Evolutionary conservation across 1,139 yeast species (phyloP).

Genomic region (Candida pseudoviswanathii): DNA sequence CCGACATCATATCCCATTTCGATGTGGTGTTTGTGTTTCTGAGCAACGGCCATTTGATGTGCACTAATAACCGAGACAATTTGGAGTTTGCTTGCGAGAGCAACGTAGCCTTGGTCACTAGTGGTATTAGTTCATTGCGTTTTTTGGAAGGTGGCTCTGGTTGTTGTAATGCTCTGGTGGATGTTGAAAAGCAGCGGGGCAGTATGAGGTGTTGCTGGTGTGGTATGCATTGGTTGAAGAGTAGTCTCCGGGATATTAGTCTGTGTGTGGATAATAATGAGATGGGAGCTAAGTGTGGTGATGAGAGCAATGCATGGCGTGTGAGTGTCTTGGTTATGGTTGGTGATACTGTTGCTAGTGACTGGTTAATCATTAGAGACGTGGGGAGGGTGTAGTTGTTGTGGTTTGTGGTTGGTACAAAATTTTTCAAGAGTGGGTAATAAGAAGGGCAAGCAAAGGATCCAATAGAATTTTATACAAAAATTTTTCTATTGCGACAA

Average conservation of each 20-base stretch:
- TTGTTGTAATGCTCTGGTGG: neutral
- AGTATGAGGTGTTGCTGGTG: neutral
- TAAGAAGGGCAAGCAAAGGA: neutral
- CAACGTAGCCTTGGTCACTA: conserved; percentile 37
- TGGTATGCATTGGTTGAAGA: neutral
- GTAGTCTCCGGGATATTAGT: conserved; percentile 1
- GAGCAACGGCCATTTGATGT: conserved; percentile 60
- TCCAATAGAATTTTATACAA: conserved; percentile 1
- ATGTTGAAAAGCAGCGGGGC: neutral
- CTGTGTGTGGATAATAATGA: conserved; percentile 1
- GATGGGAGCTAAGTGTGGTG: neutral
- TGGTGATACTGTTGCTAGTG: neutral
- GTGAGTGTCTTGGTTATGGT: neutral
- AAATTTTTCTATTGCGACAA: neutral
- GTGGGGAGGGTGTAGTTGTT: neutral
- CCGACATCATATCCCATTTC: conserved; percentile 53
- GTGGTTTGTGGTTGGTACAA: neutral
- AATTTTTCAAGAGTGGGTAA: neutral
- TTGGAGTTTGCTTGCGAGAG: conserved; percentile 47
- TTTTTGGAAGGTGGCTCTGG: neutral
- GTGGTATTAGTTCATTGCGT: conserved; percentile 1
- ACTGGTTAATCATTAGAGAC: neutral
- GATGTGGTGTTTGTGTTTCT: conserved; percentile 53
- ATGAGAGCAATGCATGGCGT: neutral
- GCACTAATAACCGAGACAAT: conserved; percentile 48